Percentiles rank a stretch among this genome's conserved stretches.
These are phyloP conservation scores for Acacia concinna DNA, from an alignment of 331 rosid species.

Conservation along the genomic window DNA sequence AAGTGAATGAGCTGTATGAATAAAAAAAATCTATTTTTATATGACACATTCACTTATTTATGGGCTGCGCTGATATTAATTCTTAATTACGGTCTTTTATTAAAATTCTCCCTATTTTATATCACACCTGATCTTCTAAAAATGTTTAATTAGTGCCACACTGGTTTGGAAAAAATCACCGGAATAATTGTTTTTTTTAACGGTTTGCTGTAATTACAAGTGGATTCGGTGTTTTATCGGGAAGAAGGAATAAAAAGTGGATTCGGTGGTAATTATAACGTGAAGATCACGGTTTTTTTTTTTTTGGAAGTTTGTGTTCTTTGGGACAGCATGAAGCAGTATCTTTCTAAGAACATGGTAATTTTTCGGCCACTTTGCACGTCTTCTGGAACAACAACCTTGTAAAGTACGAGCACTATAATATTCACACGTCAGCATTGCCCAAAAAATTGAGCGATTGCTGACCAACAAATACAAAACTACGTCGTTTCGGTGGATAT, in stretches of 20 bases:
- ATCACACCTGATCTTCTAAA: neutral
- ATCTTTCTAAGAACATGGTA: neutral
- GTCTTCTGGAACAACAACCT: neutral
- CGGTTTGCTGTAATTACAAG: neutral
- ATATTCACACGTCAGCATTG: neutral
- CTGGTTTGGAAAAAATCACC: slow-evolving; percentile 5
- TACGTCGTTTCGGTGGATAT: neutral
- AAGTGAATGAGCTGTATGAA: too few relatives aligned
- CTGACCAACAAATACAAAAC: neutral
- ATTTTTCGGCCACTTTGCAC: neutral
- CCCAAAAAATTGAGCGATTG: neutral
- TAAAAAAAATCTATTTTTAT: too few relatives aligned
- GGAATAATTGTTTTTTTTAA: neutral
- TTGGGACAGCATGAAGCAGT: neutral
- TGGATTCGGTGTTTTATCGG: neutral
- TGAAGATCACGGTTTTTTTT: neutral
- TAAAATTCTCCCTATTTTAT: too few relatives aligned
- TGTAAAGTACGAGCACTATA: too few relatives aligned
- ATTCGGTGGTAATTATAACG: neutral
- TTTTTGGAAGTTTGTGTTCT: neutral
- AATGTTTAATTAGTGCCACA: neutral
- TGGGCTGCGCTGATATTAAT: too few relatives aligned
- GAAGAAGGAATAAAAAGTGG: too few relatives aligned
- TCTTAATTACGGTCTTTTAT: too few relatives aligned
- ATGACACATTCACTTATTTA: too few relatives aligned